These are phyloP conservation scores for Spathaspora hagerdaliae DNA, from an alignment of 805 yeast species.

Conservation along the genomic window DNA sequence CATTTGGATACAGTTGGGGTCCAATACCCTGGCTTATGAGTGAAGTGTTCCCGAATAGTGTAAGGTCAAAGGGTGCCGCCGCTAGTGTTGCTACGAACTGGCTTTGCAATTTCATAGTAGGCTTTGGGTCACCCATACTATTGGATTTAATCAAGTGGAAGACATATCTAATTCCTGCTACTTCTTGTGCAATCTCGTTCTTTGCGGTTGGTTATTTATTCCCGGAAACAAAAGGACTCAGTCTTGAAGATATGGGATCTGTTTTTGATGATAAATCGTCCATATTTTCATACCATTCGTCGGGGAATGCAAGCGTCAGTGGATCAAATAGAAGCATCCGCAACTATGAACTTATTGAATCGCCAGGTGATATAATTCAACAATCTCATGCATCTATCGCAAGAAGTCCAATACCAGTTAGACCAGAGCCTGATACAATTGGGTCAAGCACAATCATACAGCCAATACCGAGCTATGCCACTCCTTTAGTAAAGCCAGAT, in stretches of 20 bases:
- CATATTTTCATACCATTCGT: conserved; percentile 39
- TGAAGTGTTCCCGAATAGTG: conserved; percentile 79
- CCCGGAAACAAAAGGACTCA: conserved; percentile 89
- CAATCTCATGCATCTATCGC: conserved; percentile 41
- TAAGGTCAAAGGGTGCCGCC: conserved; percentile 87
- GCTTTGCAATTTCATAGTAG: conserved; percentile 89
- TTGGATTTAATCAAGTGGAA: conserved; percentile 76
- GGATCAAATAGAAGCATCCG: conserved; percentile 8
- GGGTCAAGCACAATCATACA: neutral
- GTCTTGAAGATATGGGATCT: conserved; percentile 88
- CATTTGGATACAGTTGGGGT: conserved; percentile 91
- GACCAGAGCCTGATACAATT: conserved; percentile 17
- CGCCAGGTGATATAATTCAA: conserved; percentile 1
- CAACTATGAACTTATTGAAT: conserved; percentile 7
- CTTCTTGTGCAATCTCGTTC: conserved; percentile 70
- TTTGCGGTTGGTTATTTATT: conserved; percentile 66
- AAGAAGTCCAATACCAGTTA: conserved; percentile 17
- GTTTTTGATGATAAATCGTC: conserved; percentile 66
- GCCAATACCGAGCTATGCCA: neutral
- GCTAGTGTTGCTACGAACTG: conserved; percentile 89
- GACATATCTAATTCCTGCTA: conserved; percentile 76
- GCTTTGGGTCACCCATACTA: conserved; percentile 84
- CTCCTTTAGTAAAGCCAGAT: conserved; percentile 16
- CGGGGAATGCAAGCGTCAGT: conserved; percentile 11
- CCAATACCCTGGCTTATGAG: conserved; percentile 93